Base-by-base conservation (phyloP, 441 rosid species). In the Brassica balearica region DNA sequence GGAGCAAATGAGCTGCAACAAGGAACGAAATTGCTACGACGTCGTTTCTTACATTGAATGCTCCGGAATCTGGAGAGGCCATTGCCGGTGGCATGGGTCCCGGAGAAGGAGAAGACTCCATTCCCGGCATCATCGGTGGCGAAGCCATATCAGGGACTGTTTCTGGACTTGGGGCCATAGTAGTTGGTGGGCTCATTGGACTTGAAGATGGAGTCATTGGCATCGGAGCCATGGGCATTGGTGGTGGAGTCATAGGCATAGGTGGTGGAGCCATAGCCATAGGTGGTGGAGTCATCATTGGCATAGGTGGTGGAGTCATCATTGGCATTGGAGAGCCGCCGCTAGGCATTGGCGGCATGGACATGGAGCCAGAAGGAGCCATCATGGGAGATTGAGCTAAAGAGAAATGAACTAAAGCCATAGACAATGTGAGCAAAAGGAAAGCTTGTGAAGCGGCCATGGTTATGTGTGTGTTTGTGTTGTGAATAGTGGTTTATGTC, bases 281-380 rank as follows among this genome's bases (percentile, higher is more conserved):
- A 0, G 77, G 80, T 62, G 80, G 80, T 62, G 74, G 68, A 58
- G 77, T 10, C 77, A 62, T 71, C 59, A 56, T 60, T 0, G 80
- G 66, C 71, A 71, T 69, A n/a, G 70, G 80, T 69, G 71, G 80
- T 32, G 74, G 68, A 58, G 77, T 14, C 77, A 62, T 72, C 63
- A 59, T 59, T 0, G 80, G 71, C 70, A 71, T 69, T 5, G 70
- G 80, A 20, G 73, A 14, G 53, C 68, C 34, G 63, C 64, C 69
- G 59, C 55, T 64, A 58, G 72, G 7, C 82, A 73, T 73, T 2
- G 82, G 82, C 0, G 82, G 76, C 79, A 80, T 80, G 15, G 79
- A 80, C 79, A 80, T 70, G 9, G 82, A 79, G 75, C 78, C 82
- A 20, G 78, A 68, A 69, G 82, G 82, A 75, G 82, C 72, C 82